phyloP scores from a whole-genome alignment of 2,329 filamentous ascomycete species.

The Raffaelea albimanens region DNA sequence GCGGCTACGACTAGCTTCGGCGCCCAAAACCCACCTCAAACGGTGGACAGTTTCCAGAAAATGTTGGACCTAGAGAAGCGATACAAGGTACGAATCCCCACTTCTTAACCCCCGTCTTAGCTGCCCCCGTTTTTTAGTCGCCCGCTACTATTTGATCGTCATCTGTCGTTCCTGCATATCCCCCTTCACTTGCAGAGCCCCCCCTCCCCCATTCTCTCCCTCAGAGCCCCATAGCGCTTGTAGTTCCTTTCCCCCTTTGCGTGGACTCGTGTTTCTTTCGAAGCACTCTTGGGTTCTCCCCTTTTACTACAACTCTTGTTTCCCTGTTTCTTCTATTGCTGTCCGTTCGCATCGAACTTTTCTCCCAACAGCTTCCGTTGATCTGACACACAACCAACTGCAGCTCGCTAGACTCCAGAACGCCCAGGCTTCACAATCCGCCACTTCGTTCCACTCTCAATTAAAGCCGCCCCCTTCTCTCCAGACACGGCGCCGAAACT shows the following conservation, averaged over 20 bases:
- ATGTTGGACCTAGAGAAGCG: conserved; percentile 52
- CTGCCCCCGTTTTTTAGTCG: too few species aligned
- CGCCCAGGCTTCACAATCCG: conserved; percentile 5
- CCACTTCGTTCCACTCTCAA: conserved; percentile 6
- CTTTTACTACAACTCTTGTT: neutral
- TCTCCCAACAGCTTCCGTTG: neutral
- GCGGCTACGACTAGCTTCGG: conserved; percentile 3
- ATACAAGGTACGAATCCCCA: conserved; percentile 38
- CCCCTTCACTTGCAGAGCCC: neutral
- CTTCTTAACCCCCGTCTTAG: too few species aligned
- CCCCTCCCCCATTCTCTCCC: neutral
- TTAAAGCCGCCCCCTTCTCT: conserved; percentile 11
- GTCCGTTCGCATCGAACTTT: too few species aligned
- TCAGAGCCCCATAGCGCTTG: conserved; percentile 1
- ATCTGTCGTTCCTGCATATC: conserved; percentile 8
- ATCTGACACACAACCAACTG: conserved; percentile 8
- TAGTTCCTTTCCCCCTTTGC: neutral
- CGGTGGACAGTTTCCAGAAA: conserved; percentile 41
- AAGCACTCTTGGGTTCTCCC: conserved; percentile 1
- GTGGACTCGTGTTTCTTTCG: neutral
- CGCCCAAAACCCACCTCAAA: conserved; percentile 9
- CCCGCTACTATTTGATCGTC: neutral
- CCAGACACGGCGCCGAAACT: conserved; percentile 16
- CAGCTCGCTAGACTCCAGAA: conserved; percentile 20
- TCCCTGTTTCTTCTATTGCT: neutral